Conservation (phyloP, 352 stramenopile species). For the Phytophthora macrochlamydospora region DNA sequence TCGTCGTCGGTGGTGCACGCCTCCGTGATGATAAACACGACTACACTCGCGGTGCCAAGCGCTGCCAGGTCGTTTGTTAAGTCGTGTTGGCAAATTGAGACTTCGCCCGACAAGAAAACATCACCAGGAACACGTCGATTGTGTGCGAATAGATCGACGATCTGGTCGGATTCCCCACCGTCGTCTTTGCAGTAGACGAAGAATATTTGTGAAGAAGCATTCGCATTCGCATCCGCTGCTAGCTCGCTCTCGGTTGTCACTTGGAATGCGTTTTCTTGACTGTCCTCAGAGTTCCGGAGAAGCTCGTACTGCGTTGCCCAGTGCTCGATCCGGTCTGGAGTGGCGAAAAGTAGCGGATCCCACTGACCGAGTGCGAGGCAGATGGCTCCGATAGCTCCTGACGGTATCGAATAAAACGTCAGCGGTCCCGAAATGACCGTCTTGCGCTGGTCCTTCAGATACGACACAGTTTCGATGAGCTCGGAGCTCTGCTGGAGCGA, state of each 20-base stretch:
- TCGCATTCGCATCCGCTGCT: too few relatives aligned
- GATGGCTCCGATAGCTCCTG: conserved; percentile 49
- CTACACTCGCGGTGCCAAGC: conserved; percentile 27
- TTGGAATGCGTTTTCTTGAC: background rate
- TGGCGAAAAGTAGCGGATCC: conserved; percentile 38
- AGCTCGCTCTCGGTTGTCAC: too few relatives aligned
- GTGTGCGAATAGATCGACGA: conserved; percentile 21
- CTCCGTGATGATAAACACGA: conserved; percentile 49
- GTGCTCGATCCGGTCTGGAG: conserved; percentile 10
- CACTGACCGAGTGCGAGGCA: conserved; percentile 52
- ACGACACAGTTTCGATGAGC: conserved; percentile 53
- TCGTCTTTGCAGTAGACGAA: conserved; percentile 23
- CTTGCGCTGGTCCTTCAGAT: conserved; percentile 54
- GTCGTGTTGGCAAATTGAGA: conserved; percentile 19
- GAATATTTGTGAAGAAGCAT: conserved; percentile 7
- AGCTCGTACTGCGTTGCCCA: conserved; percentile 27
- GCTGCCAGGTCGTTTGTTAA: conserved; percentile 24
- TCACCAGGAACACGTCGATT: conserved; percentile 8
- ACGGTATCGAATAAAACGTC: conserved; percentile 46
- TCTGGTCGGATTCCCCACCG: background rate
- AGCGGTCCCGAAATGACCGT: conserved; percentile 41
- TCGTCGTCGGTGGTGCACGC: conserved; percentile 20
- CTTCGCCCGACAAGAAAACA: conserved; percentile 10
- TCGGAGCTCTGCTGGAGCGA: conserved; percentile 39
- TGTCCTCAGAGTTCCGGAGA: conserved; percentile 16